Conservation (phyloP, 78 protist genomes). For the Dictyostelium intermedium region DNA sequence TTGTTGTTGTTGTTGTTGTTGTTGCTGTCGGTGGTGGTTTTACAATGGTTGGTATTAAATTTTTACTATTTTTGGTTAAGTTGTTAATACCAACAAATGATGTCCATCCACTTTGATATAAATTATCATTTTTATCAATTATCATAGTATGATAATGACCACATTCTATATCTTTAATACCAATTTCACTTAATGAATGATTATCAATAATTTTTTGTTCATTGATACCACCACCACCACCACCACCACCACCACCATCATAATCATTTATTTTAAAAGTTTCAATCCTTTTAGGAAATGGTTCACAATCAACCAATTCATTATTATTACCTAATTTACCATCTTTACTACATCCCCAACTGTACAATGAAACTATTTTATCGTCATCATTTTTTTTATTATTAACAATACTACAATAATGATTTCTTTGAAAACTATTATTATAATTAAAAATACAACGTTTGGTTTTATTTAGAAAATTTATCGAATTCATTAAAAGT, state of each 20-base stretch:
- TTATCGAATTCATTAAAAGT: neutral
- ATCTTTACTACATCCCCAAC: constrained; percentile 42
- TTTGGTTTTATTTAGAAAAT: neutral
- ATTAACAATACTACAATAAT: neutral
- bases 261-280: neutral
- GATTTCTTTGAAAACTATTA: neutral
- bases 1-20: neutral
- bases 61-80: neutral
- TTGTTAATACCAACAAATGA: constrained; percentile 32
- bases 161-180: constrained; percentile 14
- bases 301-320: constrained; percentile 13
- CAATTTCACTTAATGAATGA: neutral
- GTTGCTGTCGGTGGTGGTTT: neutral
- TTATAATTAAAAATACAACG: neutral
- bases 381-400: neutral
- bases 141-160: constrained; percentile 67
- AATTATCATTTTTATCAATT: neutral
- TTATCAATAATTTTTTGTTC: neutral
- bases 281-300: constrained; percentile 11
- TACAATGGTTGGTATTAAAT: neutral
- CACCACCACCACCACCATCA: no score
- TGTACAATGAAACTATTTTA: neutral
- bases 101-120: constrained; percentile 48
- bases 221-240: no score
- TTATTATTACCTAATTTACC: constrained; percentile 40